Conservation (phyloP, 1,139 yeast genomes). For the Scheffersomyces segobiensis region DNA sequence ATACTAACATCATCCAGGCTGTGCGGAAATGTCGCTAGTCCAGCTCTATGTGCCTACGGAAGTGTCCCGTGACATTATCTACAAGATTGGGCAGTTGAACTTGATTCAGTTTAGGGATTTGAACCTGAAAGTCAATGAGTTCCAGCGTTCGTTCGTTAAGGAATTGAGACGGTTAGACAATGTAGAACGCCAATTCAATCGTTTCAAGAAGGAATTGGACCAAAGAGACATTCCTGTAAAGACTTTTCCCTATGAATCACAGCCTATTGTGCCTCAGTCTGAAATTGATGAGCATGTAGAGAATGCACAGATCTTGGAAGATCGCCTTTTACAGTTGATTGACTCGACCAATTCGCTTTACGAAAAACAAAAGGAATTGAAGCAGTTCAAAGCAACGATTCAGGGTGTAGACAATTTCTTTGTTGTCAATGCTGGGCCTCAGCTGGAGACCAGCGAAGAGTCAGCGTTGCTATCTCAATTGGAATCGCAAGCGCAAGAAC, state of each 20-base stretch:
- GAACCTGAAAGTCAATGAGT: slow-evolving; percentile 64
- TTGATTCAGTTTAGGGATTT: slow-evolving; percentile 69
- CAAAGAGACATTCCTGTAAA: slow-evolving; percentile 46
- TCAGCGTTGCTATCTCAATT: slow-evolving; percentile 27
- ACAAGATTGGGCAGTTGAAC: slow-evolving; percentile 64
- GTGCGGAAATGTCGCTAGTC: slow-evolving; percentile 80
- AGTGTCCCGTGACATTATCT: slow-evolving; percentile 63
- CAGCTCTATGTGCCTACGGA: slow-evolving; percentile 75
- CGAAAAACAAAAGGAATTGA: slow-evolving; percentile 37
- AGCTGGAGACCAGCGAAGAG: slow-evolving; percentile 15
- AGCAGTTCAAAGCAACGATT: slow-evolving; percentile 43
- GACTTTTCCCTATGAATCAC: slow-evolving; percentile 47
- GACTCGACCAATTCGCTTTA: slow-evolving; percentile 38
- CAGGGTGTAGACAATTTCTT: slow-evolving; percentile 71
- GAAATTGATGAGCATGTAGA: slow-evolving; percentile 77
- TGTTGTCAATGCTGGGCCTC: slow-evolving; percentile 26
- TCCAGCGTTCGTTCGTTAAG: slow-evolving; percentile 70
- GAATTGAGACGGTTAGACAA: slow-evolving; percentile 70
- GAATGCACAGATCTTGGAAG: slow-evolving; percentile 56
- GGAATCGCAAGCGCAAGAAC: slow-evolving; percentile 25
- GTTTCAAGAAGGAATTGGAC: slow-evolving; percentile 50
- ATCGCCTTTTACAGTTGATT: slow-evolving; percentile 40
- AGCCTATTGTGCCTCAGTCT: slow-evolving; percentile 46
- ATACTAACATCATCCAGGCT: slow-evolving; percentile 35
- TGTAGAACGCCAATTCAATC: slow-evolving; percentile 62